A percentile compares a stretch with the other conserved stretches of the same genome.
Evolutionary conservation across 2,329 filamentous ascomycete species (phyloP).

Genomic region (Zymoseptoria ardabiliae): DNA sequence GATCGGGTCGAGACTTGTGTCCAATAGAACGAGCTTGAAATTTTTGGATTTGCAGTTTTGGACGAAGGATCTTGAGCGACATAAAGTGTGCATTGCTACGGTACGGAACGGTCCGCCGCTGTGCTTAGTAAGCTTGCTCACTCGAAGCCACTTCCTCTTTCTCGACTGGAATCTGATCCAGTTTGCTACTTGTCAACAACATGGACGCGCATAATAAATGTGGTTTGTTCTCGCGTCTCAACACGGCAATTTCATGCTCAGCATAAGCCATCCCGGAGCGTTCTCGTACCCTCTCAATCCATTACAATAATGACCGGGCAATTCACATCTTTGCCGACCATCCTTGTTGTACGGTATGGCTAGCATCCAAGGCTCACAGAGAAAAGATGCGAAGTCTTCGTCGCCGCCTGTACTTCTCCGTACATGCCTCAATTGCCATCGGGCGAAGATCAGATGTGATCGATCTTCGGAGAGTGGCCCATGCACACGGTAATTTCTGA

Average conservation of each 20-base stretch:
- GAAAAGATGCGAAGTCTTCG: not conserved
- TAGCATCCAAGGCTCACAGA: not conserved
- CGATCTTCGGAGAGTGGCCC: not conserved
- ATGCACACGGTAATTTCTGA: not conserved
- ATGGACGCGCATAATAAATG: not conserved
- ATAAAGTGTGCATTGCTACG: not conserved
- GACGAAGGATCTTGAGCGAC: not conserved
- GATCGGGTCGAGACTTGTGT: not conserved
- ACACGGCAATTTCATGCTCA: not conserved
- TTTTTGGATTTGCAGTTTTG: constrained; percentile 2
- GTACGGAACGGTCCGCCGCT: not conserved
- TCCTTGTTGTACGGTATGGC: not conserved
- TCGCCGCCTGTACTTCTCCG: not conserved
- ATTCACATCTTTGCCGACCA: not conserved
- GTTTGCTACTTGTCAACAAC: not conserved
- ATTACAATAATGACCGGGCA: not conserved
- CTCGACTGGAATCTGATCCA: not conserved
- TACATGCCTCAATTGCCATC: not conserved
- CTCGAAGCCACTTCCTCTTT: too few relatives aligned
- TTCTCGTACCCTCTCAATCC: not conserved
- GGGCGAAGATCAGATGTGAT: not conserved
- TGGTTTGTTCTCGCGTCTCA: not conserved
- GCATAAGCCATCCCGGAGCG: not conserved
- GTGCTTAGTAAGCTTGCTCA: not conserved
- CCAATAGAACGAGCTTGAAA: constrained; percentile 2